A percentile compares a stretch with the other conserved stretches of the same genome.
phyloP scores from a whole-genome alignment of 2,329 filamentous ascomycete genomes.

The Fusarium keratoplasticum region DNA sequence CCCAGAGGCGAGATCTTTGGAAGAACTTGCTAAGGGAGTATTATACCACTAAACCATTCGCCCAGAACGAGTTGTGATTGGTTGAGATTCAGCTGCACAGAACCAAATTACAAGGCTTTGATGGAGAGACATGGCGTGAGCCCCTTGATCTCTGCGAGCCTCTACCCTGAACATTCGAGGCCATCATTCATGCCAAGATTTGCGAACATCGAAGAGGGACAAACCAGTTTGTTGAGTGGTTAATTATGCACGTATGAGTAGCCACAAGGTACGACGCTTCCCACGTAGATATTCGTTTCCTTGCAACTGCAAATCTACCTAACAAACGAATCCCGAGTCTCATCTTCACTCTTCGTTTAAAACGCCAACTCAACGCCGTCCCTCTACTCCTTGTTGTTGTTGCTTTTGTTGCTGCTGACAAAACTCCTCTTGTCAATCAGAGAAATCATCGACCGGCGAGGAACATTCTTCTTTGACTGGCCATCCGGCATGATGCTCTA shows the following conservation, averaged over 20 bases:
- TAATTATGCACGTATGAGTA: background rate
- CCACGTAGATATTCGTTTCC: background rate
- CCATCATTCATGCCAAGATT: background rate
- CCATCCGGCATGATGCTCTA: background rate
- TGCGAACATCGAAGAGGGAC: background rate
- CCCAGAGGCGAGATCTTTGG: background rate
- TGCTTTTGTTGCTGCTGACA: background rate
- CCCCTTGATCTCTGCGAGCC: background rate
- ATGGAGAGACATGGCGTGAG: background rate
- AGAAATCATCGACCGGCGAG: background rate
- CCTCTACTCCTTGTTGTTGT: background rate
- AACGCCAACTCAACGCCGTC: background rate
- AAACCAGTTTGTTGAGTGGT: background rate
- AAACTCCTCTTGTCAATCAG: background rate
- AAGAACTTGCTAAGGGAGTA: conserved; percentile 27
- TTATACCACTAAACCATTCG: conserved; percentile 29
- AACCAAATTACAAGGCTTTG: background rate
- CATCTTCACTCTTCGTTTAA: background rate
- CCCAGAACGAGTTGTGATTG: conserved; percentile 1
- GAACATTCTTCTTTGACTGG: background rate
- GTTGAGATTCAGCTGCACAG: background rate
- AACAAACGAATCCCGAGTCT: background rate
- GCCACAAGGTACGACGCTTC: background rate
- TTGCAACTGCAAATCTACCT: background rate
- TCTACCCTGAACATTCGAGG: background rate